Conservation (phyloP, 768 basidiomycete species). For the Collybia sp. region DNA sequence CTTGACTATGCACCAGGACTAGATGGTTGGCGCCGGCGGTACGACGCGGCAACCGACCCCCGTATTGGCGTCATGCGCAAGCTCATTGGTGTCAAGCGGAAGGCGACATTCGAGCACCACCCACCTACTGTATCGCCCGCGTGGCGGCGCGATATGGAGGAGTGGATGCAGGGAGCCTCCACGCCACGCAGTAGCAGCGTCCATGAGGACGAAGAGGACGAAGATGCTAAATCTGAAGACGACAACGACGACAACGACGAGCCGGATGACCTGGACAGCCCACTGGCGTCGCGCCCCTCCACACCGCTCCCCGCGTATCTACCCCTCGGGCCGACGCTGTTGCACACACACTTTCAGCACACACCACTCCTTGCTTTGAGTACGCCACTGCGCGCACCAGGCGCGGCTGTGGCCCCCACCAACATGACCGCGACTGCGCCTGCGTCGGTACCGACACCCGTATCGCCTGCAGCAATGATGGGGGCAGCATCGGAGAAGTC, state of each 20-base stretch:
- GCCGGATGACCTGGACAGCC: slow-evolving; percentile 31
- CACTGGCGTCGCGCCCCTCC: slow-evolving; percentile 44
- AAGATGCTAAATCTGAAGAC: slow-evolving; percentile 22
- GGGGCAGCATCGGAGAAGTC: slow-evolving; percentile 62
- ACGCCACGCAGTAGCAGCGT: neutral
- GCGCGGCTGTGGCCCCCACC: slow-evolving; percentile 41
- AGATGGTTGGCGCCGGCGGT: slow-evolving; percentile 46
- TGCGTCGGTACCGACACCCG: slow-evolving; percentile 68
- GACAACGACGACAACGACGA: slow-evolving; percentile 31
- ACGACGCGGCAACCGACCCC: slow-evolving; percentile 64
- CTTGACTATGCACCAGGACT: slow-evolving; percentile 12
- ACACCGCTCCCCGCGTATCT: slow-evolving; percentile 73
- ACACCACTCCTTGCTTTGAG: slow-evolving; percentile 55
- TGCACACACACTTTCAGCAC: slow-evolving; percentile 69
- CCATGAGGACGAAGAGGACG: slow-evolving; percentile 18
- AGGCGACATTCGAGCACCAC: slow-evolving; percentile 32
- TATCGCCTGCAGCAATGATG: slow-evolving; percentile 72
- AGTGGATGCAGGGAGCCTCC: slow-evolving; percentile 36
- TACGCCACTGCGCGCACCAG: slow-evolving; percentile 56
- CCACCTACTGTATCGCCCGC: slow-evolving; percentile 27
- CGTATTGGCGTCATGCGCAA: slow-evolving; percentile 64
- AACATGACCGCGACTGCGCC: slow-evolving; percentile 33
- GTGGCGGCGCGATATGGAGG: slow-evolving; percentile 43
- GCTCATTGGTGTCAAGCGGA: slow-evolving; percentile 69
- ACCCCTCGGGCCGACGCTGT: slow-evolving; percentile 62